Percentiles rank a stretch among this genome's conserved stretches.
phyloP scores from a whole-genome alignment of 768 basidiomycete genomes.

The Tricholomella constricta region DNA sequence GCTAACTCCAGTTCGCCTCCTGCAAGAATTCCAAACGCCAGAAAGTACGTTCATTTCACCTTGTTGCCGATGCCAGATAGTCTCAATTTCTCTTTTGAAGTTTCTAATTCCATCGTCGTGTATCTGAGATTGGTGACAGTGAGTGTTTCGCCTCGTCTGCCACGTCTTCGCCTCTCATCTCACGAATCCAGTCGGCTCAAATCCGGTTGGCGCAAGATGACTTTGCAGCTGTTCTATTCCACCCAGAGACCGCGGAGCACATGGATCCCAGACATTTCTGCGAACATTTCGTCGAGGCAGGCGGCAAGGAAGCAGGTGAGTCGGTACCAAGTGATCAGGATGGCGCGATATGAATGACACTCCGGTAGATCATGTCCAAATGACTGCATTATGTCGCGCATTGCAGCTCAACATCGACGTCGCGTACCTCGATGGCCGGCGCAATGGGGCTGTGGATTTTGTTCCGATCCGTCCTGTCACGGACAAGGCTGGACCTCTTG shows the following conservation, averaged over 20 bases:
- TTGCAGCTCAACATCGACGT: constrained; percentile 68
- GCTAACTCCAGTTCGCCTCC: constrained; percentile 40
- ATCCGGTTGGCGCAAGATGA: constrained; percentile 64
- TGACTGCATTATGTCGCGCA: constrained; percentile 72
- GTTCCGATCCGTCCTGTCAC: constrained; percentile 61
- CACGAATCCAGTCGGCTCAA: constrained; percentile 57
- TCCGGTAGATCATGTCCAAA: constrained; percentile 74
- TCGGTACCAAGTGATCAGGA: not conserved
- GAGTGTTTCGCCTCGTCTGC: constrained; percentile 6
- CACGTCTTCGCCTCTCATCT: not conserved
- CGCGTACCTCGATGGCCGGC: constrained; percentile 78
- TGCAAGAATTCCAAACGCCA: constrained; percentile 55
- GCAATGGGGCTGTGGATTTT: constrained; percentile 39
- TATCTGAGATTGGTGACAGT: constrained; percentile 81
- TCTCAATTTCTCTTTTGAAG: constrained; percentile 28
- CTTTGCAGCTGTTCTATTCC: constrained; percentile 73
- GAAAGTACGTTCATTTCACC: constrained; percentile 39
- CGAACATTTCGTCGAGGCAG: constrained; percentile 72
- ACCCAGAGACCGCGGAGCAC: constrained; percentile 66
- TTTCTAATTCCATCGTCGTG: constrained; percentile 73
- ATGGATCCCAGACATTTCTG: constrained; percentile 71
- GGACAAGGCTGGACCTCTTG: constrained; percentile 51
- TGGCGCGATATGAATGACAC: not conserved
- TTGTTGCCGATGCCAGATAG: not conserved
- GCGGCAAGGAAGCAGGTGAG: constrained; percentile 76